Evolutionary conservation across 371 early-diverging fungal species (phyloP).

Genomic region (Gilbertella persicaria): DNA sequence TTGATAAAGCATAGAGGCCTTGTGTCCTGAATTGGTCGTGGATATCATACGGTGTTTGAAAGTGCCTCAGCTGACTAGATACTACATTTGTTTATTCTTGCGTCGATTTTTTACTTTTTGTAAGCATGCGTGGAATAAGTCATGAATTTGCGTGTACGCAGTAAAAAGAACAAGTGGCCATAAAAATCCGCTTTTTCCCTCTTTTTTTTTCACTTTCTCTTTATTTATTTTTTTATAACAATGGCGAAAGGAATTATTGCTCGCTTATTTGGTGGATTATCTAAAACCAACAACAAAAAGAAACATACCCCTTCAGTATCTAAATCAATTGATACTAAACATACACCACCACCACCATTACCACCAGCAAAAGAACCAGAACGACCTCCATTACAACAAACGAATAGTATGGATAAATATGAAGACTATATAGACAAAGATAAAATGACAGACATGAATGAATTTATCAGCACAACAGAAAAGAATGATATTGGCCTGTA

Average conservation of each 20-base stretch:
- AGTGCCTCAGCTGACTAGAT: no score
- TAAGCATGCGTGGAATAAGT: no score
- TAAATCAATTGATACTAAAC: not conserved
- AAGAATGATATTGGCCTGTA: constrained; percentile 4
- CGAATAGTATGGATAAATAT: not conserved
- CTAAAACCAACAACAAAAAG: constrained; percentile 1
- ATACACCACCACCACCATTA: constrained; percentile 1
- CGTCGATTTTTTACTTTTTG: no score
- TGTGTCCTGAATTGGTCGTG: no score
- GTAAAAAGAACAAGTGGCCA: not conserved
- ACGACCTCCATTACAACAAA: not conserved
- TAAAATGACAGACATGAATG: constrained; percentile 10
- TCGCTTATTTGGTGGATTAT: constrained; percentile 10
- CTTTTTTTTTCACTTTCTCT: constrained; percentile 1
- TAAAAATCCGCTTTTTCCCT: constrained; percentile 5
- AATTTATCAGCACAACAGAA: constrained; percentile 4
- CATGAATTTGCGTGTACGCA: no score
- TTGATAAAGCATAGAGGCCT: not conserved
- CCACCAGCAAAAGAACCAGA: not conserved
- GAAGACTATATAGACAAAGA: constrained; percentile 5
- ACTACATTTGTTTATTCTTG: no score
- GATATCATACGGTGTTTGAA: no score
- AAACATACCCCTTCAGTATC: not conserved
- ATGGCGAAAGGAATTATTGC: constrained; percentile 15
- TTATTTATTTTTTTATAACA: not conserved